These are phyloP conservation scores for Talaromyces islandicus DNA, from an alignment of 2,329 filamentous ascomycete species.

Conservation along the genomic window DNA sequence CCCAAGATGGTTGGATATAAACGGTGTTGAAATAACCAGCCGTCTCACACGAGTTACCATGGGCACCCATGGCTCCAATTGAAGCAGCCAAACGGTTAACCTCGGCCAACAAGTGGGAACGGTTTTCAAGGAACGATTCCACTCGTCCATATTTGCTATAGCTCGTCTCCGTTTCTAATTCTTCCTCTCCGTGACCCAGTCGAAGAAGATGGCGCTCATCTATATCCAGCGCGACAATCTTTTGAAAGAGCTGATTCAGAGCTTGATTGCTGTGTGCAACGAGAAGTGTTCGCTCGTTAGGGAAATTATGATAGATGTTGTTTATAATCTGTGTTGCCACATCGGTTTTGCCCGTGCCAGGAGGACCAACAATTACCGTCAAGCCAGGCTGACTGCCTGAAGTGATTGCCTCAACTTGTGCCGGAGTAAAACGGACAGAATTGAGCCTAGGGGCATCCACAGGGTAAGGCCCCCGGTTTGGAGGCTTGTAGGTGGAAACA, in stretches of 20 bases:
- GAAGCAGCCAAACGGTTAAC: slow-evolving; percentile 81
- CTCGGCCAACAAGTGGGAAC: slow-evolving; percentile 69
- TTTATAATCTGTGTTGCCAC: slow-evolving; percentile 98
- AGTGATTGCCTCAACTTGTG: slow-evolving; percentile 85
- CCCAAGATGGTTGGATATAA: slow-evolving; percentile 84
- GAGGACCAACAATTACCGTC: slow-evolving; percentile 88
- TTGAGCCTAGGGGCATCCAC: slow-evolving; percentile 79
- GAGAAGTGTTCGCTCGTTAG: slow-evolving; percentile 81
- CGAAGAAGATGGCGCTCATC: slow-evolving; percentile 90
- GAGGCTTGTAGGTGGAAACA: slow-evolving; percentile 84
- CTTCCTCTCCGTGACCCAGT: slow-evolving; percentile 91
- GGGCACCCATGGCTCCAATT: slow-evolving; percentile 83
- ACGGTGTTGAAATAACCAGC: slow-evolving; percentile 94
- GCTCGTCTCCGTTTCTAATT: slow-evolving; percentile 75
- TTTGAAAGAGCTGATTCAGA: slow-evolving; percentile 93
- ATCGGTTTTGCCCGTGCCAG: slow-evolving; percentile 98
- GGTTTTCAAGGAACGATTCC: slow-evolving; percentile 89
- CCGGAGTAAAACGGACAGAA: slow-evolving; percentile 77
- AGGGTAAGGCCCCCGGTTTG: slow-evolving; percentile 84
- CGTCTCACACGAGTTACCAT: slow-evolving; percentile 92
- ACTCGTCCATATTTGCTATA: slow-evolving; percentile 94
- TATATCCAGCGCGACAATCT: slow-evolving; percentile 93
- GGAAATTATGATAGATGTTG: slow-evolving; percentile 98
- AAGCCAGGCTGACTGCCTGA: slow-evolving; percentile 92
- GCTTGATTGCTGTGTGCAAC: slow-evolving; percentile 98